These are phyloP conservation scores for Colletotrichum cereale DNA, from an alignment of 2,329 filamentous ascomycete genomes.

Conservation along the genomic window DNA sequence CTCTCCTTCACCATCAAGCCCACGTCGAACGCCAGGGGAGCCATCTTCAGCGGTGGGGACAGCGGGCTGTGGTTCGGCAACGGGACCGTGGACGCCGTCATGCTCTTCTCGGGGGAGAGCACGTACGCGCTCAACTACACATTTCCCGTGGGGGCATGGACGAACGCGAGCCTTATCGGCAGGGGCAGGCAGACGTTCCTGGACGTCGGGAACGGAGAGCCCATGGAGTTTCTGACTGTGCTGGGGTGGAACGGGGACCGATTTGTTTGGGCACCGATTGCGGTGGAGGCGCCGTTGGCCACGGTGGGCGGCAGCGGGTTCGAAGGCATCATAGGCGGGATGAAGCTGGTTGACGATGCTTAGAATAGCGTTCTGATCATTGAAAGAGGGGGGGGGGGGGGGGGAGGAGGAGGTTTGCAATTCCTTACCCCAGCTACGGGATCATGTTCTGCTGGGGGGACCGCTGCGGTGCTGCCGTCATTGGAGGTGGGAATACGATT, in stretches of 20 bases:
- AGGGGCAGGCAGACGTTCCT: constrained; percentile 32
- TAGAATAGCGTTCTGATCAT: not conserved
- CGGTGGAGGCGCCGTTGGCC: constrained; percentile 36
- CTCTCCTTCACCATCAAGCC: constrained; percentile 58
- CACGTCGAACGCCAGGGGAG: constrained; percentile 30
- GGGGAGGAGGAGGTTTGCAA: not conserved
- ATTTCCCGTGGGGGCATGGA: constrained; percentile 39
- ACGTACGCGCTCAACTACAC: constrained; percentile 41
- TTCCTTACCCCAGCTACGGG: not conserved
- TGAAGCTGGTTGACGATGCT: constrained; percentile 35
- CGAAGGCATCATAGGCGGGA: constrained; percentile 32
- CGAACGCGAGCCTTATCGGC: constrained; percentile 32
- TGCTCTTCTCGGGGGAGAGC: constrained; percentile 39
- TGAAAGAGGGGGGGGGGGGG: not conserved
- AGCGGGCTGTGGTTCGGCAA: constrained; percentile 40
- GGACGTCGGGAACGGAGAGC: constrained; percentile 30
- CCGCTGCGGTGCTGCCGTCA: not conserved
- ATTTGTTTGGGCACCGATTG: constrained; percentile 35
- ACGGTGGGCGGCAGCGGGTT: constrained; percentile 33
- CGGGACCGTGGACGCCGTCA: constrained; percentile 36
- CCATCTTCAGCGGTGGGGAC: constrained; percentile 37
- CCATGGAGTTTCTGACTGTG: constrained; percentile 37
- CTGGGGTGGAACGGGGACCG: constrained; percentile 34
- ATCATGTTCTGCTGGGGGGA: not conserved
- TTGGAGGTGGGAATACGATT: constrained; percentile 8